Evolutionary conservation across 768 basidiomycete genomes (phyloP).

Genomic region (Neoboletus subvelutipes): DNA sequence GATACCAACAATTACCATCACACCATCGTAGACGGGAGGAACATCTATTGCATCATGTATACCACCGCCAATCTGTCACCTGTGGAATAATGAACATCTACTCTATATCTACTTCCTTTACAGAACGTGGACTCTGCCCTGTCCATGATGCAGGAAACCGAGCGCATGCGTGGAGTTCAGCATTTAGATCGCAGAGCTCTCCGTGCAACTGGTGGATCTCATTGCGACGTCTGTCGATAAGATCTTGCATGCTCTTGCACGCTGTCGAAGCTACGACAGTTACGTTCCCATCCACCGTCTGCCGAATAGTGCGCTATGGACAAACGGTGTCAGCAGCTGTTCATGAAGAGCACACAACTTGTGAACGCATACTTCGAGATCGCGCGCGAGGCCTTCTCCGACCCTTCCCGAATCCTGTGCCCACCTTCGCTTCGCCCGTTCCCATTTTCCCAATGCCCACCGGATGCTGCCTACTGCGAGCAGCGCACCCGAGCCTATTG

Average conservation of each 20-base stretch:
- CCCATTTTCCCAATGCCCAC: constrained; percentile 69
- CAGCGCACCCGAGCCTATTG: constrained; percentile 58
- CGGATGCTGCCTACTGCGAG: constrained; percentile 49
- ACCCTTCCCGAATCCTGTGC: constrained; percentile 65
- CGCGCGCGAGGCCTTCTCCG: constrained; percentile 60
- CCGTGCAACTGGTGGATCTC: constrained; percentile 46
- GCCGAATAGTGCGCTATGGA: constrained; percentile 45
- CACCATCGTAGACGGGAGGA: constrained; percentile 21
- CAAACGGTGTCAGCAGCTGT: constrained; percentile 1
- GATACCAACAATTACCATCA: constrained; percentile 30
- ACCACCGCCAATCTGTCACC: constrained; percentile 16
- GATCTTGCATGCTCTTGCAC: constrained; percentile 43
- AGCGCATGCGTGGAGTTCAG: constrained; percentile 26
- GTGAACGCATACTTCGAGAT: constrained; percentile 51
- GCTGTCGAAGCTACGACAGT: constrained; percentile 50
- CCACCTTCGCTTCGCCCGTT: constrained; percentile 65
- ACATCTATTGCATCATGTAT: constrained; percentile 30
- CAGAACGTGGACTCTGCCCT: neutral
- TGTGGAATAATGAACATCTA: constrained; percentile 12
- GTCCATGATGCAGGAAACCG: constrained; percentile 11
- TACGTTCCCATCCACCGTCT: constrained; percentile 52
- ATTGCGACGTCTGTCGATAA: constrained; percentile 41
- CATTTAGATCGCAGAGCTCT: constrained; percentile 43
- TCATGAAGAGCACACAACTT: neutral
- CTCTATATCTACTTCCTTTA: constrained; percentile 6